These are phyloP conservation scores for Porphyrellus cyaneotinctus DNA, from an alignment of 768 basidiomycete genomes.

Conservation along the genomic window DNA sequence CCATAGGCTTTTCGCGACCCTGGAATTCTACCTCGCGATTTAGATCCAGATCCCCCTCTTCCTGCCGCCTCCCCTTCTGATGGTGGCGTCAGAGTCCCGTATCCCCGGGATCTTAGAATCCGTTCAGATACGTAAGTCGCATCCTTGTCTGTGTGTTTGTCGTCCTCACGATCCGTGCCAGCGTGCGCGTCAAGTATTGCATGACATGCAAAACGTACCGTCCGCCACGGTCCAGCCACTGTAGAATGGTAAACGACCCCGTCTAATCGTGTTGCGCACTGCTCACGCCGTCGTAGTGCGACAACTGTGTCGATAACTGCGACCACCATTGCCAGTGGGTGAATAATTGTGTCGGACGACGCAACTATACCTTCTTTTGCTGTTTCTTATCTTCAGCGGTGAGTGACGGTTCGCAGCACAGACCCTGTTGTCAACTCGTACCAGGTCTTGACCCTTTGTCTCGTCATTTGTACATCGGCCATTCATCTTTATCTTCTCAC, in stretches of 20 bases:
- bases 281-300: constrained; percentile 54
- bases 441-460: constrained; percentile 68
- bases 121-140: constrained; percentile 66
- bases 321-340: constrained; percentile 92
- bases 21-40: constrained; percentile 82
- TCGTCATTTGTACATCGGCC: constrained; percentile 80
- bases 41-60: constrained; percentile 84
- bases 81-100: constrained; percentile 55
- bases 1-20: constrained; percentile 72
- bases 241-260: constrained; percentile 67
- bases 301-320: constrained; percentile 95
- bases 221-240: constrained; percentile 92
- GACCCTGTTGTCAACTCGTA: constrained; percentile 6
- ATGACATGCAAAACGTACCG: constrained; percentile 90
- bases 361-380: constrained; percentile 95
- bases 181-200: constrained; percentile 91
- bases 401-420: constrained; percentile 30
- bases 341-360: constrained; percentile 92
- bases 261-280: neutral
- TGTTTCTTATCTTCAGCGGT: constrained; percentile 75
- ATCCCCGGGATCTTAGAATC: constrained; percentile 80
- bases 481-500: constrained; percentile 74
- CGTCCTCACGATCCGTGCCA: constrained; percentile 26
- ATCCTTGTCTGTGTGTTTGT: neutral
- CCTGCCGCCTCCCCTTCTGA: constrained; percentile 61